Conservation (phyloP, 139 green algal genomes). For the Tetradesmus obliquus region DNA sequence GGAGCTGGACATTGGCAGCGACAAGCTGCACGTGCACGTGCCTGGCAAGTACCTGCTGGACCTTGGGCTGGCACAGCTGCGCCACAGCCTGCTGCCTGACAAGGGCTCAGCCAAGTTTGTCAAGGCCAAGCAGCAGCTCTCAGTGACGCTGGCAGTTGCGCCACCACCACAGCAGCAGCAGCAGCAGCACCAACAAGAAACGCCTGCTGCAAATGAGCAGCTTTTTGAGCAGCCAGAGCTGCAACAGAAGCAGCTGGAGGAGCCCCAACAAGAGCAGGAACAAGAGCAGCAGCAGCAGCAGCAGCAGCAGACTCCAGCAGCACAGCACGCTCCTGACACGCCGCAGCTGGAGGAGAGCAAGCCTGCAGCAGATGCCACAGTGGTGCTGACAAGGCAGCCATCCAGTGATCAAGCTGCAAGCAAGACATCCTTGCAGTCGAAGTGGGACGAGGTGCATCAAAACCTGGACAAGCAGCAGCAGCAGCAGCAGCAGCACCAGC, state of each 20-base stretch:
- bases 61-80: slow-evolving; percentile 48
- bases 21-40: background rate
- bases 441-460: slow-evolving; percentile 23
- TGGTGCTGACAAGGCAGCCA: background rate
- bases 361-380: background rate
- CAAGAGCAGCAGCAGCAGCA: background rate
- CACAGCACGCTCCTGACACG: background rate
- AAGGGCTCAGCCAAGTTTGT: slow-evolving; percentile 73
- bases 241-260: background rate
- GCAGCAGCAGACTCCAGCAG: background rate
- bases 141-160: slow-evolving; percentile 66
- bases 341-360: background rate
- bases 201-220: background rate
- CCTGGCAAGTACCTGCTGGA: slow-evolving; percentile 61
- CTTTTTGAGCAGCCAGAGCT: background rate
- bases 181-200: background rate
- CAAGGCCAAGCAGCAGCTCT: slow-evolving; percentile 60
- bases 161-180: slow-evolving; percentile 42
- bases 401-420: background rate
- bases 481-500: background rate
- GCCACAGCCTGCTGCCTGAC: slow-evolving; percentile 58
- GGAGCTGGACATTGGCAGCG: slow-evolving; percentile 64
- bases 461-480: background rate
- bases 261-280: background rate
- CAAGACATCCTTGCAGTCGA: background rate